These are phyloP conservation scores for Hanseniaspora mollemarum DNA, from an alignment of 805 yeast genomes.

Conservation along the genomic window DNA sequence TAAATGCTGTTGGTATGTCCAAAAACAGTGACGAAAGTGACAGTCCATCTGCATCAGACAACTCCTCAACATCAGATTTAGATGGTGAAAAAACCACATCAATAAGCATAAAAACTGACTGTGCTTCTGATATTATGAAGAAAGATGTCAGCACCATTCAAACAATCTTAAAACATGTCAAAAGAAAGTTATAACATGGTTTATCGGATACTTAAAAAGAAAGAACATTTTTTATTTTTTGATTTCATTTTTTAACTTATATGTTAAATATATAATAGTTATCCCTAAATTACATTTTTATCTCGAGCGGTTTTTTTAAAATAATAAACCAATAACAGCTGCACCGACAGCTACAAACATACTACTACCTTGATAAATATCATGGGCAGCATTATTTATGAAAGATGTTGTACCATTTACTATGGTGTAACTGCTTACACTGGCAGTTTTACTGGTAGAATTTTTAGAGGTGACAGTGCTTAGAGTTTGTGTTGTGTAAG, in stretches of 20 bases:
- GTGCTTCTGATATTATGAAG: no score
- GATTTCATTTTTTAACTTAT: not conserved
- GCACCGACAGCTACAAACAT: slow-evolving; percentile 11
- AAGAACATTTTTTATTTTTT: not conserved
- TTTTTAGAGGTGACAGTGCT: slow-evolving; percentile 6
- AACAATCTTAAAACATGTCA: no score
- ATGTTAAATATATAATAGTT: not conserved
- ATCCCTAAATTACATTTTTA: not conserved
- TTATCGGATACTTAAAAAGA: not conserved
- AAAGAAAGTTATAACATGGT: no score
- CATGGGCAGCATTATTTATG: slow-evolving; percentile 2
- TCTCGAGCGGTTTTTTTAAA: slow-evolving; percentile 1
- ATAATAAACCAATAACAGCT: slow-evolving; percentile 2
- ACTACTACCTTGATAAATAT: not conserved
- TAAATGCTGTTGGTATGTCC: slow-evolving; percentile 16
- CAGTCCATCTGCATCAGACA: no score
- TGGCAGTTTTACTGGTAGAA: slow-evolving; percentile 6
- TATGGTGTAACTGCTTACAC: not conserved
- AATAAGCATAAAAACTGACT: no score
- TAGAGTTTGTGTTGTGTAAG: slow-evolving; percentile 13
- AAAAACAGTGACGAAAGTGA: slow-evolving; percentile 8
- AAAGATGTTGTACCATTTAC: slow-evolving; percentile 11
- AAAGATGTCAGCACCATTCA: no score
- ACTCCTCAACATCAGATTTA: no score
- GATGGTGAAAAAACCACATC: no score